Evolutionary conservation across 257 asterid genomes (phyloP).

Genomic region (Handroanthus guayacan): DNA sequence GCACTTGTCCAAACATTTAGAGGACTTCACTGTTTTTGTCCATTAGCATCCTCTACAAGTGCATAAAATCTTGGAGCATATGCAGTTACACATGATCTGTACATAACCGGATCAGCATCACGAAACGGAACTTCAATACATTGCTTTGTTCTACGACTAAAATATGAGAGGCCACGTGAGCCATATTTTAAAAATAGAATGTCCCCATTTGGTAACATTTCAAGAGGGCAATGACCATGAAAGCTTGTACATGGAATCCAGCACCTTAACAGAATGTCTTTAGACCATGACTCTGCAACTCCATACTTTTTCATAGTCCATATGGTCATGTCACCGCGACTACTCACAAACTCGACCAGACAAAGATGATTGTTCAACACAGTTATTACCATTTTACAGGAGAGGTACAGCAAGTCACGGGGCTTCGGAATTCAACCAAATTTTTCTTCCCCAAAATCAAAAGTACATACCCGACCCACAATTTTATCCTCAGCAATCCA

Average conservation of each 20-base stretch:
- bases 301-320: conserved; percentile 31
- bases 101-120: neutral
- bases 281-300: conserved; percentile 9
- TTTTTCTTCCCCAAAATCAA: conserved; percentile 18
- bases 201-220: neutral
- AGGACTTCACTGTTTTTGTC: neutral
- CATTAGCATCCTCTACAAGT: neutral
- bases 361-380: neutral
- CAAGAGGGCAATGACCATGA: neutral
- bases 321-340: neutral
- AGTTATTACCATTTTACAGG: neutral
- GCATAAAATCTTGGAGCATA: conserved; percentile 12
- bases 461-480: neutral
- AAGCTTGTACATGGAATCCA: neutral
- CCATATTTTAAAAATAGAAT: neutral
- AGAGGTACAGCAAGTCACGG: neutral
- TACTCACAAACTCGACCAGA: neutral
- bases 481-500: neutral
- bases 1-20: neutral
- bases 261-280: neutral
- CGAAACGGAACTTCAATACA: neutral
- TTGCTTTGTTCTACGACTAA: neutral
- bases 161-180: neutral
- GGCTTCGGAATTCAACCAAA: neutral
- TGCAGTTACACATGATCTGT: neutral